phyloP scores from a whole-genome alignment of 140 eudicot species.

The Ambrosia hybrid region DNA sequence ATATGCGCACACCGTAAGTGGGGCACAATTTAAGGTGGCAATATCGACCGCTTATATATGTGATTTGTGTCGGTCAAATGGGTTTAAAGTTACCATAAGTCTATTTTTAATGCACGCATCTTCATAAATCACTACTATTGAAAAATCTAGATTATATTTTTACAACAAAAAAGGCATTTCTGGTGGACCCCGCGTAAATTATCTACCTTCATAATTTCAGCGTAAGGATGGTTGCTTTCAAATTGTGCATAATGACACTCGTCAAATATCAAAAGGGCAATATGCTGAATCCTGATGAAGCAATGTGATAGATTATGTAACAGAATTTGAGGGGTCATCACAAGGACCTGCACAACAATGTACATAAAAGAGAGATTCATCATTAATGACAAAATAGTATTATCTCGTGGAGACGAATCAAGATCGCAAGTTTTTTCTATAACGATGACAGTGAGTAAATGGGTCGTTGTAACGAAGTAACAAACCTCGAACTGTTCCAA shows the following conservation, averaged over 20 bases:
- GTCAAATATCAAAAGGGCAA: conserved; percentile 90
- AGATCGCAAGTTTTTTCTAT: not conserved
- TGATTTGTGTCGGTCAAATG: too few species aligned
- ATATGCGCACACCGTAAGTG: too few species aligned
- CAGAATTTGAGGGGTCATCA: conserved; percentile 89
- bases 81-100: too few species aligned
- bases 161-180: too few species aligned
- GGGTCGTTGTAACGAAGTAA: not conserved
- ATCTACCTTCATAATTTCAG: conserved; percentile 95
- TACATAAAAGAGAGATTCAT: not conserved
- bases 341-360: conserved; percentile 67
- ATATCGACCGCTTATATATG: not conserved
- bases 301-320: conserved; percentile 72
- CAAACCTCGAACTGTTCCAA: conserved; percentile 73
- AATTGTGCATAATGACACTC: conserved; percentile 98
- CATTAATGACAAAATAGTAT: conserved; percentile 1
- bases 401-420: not conserved
- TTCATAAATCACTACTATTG: too few species aligned
- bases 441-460: not conserved
- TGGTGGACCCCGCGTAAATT: too few species aligned
- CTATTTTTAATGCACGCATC: too few species aligned
- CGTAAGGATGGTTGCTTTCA: conserved; percentile 91
- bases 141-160: too few species aligned
- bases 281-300: conserved; percentile 69
- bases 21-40: conserved; percentile 1